Conservation (phyloP, 352 stramenopile genomes). For the Aphanomyces astaci region DNA sequence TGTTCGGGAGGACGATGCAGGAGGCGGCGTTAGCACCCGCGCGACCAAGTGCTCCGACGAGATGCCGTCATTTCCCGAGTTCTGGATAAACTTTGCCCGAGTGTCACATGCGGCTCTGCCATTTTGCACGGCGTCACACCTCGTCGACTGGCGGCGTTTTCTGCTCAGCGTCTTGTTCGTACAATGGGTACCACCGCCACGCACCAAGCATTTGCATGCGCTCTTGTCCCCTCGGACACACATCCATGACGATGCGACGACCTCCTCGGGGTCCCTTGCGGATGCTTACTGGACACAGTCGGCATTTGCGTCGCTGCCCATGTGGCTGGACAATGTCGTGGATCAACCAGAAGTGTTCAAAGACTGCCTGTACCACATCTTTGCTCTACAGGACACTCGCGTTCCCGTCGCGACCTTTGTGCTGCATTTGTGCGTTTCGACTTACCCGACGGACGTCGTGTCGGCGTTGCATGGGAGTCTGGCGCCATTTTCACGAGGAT, state of each 20-base stretch:
- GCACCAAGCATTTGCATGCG: neutral
- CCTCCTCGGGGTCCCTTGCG: neutral
- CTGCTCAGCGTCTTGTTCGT: neutral
- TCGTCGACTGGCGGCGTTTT: constrained; percentile 12
- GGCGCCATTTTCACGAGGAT: constrained; percentile 1
- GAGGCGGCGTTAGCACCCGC: too few species aligned
- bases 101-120: neutral
- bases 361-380: neutral
- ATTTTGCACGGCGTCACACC: neutral
- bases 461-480: neutral
- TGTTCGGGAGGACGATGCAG: neutral
- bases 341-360: neutral
- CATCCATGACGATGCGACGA: neutral
- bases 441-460: constrained; percentile 8
- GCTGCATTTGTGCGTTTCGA: constrained; percentile 1
- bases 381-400: neutral
- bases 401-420: neutral
- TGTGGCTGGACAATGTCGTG: neutral
- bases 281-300: neutral
- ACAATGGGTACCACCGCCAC: neutral
- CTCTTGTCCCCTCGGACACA: neutral
- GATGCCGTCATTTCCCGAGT: neutral
- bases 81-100: constrained; percentile 4
- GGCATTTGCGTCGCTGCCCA: neutral
- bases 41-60: neutral